These are phyloP conservation scores for Coprinopsis sp. DNA, from an alignment of 768 basidiomycete genomes.

Conservation along the genomic window DNA sequence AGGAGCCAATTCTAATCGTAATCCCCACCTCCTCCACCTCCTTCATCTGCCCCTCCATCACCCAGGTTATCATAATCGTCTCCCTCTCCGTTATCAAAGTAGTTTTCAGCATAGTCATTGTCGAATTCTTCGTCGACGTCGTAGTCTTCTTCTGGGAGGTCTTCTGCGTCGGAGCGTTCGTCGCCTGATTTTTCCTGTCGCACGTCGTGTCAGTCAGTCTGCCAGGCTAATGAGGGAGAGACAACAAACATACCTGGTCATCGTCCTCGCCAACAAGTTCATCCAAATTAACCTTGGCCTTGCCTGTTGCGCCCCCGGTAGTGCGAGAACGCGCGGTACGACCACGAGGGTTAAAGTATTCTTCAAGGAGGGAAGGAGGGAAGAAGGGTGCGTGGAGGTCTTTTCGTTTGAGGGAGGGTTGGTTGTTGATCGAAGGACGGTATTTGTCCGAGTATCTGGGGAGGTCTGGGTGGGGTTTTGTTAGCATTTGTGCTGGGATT, in stretches of 20 bases:
- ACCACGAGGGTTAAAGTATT: slow-evolving; percentile 73
- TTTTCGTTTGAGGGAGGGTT: slow-evolving; percentile 64
- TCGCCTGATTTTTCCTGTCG: slow-evolving; percentile 65
- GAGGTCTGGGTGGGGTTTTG: slow-evolving; percentile 45
- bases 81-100: slow-evolving; percentile 86
- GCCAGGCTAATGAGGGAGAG: neutral
- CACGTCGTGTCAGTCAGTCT: neutral
- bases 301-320: slow-evolving; percentile 18
- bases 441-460: slow-evolving; percentile 85
- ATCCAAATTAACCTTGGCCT: slow-evolving; percentile 56
- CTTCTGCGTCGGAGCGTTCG: slow-evolving; percentile 63
- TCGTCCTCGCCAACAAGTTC: slow-evolving; percentile 64
- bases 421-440: slow-evolving; percentile 52
- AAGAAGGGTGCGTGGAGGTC: slow-evolving; percentile 76
- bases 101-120: slow-evolving; percentile 87
- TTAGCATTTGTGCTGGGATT: neutral
- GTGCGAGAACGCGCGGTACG: slow-evolving; percentile 44
- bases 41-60: slow-evolving; percentile 65
- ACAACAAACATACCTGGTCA: slow-evolving; percentile 37
- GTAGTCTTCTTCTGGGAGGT: slow-evolving; percentile 67
- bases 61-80: slow-evolving; percentile 78
- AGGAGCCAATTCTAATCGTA: no score
- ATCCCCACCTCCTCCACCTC: slow-evolving; percentile 40
- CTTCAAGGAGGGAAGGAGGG: slow-evolving; percentile 69
- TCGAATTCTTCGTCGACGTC: slow-evolving; percentile 90